Evolutionary conservation across 441 rosid genomes (phyloP), one percentile per base, ranked within the genome.

Genomic region (Populus hybrid): DNA sequence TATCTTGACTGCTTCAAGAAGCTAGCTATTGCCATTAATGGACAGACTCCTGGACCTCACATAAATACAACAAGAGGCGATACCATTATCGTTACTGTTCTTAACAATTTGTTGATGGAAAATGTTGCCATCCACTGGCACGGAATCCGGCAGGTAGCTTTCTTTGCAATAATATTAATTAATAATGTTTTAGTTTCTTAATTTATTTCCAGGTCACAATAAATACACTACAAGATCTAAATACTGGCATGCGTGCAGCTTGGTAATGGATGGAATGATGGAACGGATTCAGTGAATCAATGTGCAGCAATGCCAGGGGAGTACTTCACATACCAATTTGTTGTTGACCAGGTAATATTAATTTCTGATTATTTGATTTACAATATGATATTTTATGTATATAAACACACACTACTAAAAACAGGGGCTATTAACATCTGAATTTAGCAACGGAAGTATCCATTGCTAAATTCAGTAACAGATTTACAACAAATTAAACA

Each of bases 31-130:
- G 88, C 87, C 14, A 89, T 92, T 85, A 89, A 92, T 75, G 92
- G 88, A 21, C 73, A 75, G 84, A 89, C 88, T 69, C 96, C 96
- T 0, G 94, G 96, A 14, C 96, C 96, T 3, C 89, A 92, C 3
- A 85, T 89, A 71, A n/a, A 79, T 24, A 90, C 91, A 2, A 14
- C 12, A 20, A 86, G 85, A 10, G 91, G 92, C 40, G 96, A 91
- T 64, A 87, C 84, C 24, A 75, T 90, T 75, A 74, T 82, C 63
- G 81, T 91, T 3, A 70, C 88, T 32, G 82, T 91, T 53, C 80
- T 78, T 28, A 90, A 88, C 74, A 90, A 87, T 73, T 89, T 92
- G 69, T n/a, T 71, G 50, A 89, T 91, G 5, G 96, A 90, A 76
- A 93, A 92, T 4, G 88, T 78, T 5, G 35, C 35, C 35, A 32